A percentile compares a stretch with the other conserved stretches of the same genome.
Conservation (phyloP, 768 basidiomycete species). For the Butyriboletus loyo region DNA sequence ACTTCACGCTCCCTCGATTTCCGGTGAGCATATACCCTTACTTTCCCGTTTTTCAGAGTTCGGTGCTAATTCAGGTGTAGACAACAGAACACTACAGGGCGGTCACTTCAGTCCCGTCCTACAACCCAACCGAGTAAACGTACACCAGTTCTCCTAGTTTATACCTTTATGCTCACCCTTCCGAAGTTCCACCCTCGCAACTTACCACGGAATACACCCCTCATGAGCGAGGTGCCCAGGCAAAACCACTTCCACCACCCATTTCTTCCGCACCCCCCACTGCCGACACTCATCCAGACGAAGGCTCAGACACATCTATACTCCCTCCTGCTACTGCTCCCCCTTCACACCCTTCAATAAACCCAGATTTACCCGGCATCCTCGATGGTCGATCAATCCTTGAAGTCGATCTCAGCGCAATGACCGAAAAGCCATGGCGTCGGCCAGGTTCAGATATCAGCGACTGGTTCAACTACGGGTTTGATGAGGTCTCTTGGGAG, state of each 20-base stretch:
- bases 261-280: slow-evolving; percentile 20
- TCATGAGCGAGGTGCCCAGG: slow-evolving; percentile 55
- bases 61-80: slow-evolving; percentile 20
- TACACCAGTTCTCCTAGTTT: slow-evolving; percentile 8
- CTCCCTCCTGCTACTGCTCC: slow-evolving; percentile 70
- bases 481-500: slow-evolving; percentile 96
- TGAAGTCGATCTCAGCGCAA: slow-evolving; percentile 74
- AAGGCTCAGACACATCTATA: slow-evolving; percentile 59
- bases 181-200: slow-evolving; percentile 44
- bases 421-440: slow-evolving; percentile 88
- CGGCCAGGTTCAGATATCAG: slow-evolving; percentile 87
- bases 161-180: slow-evolving; percentile 4
- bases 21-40: slow-evolving; percentile 42
- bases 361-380: slow-evolving; percentile 61
- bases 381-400: slow-evolving; percentile 77
- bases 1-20: slow-evolving; percentile 71
- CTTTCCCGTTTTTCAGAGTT: background rate
- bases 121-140: slow-evolving; percentile 33
- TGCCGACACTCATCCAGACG: slow-evolving; percentile 32
- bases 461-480: slow-evolving; percentile 99
- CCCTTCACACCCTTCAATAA: slow-evolving; percentile 76
- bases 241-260: slow-evolving; percentile 25
- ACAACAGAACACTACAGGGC: slow-evolving; percentile 34
- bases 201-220: slow-evolving; percentile 83
- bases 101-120: slow-evolving; percentile 30